Percentiles rank a stretch among this genome's conserved stretches.
Evolutionary conservation across 257 asterid species (phyloP).

Genomic region (Nicotiana noctiflora): DNA sequence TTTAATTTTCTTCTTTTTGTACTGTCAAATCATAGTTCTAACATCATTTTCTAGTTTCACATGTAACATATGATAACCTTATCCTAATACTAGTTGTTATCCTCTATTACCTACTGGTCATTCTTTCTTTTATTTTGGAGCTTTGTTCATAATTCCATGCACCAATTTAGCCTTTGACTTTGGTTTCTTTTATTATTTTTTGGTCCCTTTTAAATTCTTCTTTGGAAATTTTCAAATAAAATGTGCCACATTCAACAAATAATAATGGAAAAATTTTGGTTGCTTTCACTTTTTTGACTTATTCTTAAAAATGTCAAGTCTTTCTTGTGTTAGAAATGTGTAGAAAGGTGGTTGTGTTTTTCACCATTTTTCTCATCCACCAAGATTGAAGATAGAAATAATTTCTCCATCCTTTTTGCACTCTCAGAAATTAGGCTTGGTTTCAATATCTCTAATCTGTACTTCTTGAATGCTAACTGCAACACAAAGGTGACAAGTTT

Average conservation of each 20-base stretch:
- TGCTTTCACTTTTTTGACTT: constrained; percentile 7
- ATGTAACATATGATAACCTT: constrained; percentile 9
- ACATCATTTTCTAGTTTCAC: constrained; percentile 3
- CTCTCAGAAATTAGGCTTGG: background rate
- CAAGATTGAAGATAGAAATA: background rate
- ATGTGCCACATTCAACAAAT: constrained; percentile 7
- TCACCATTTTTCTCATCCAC: background rate
- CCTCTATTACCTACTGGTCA: background rate
- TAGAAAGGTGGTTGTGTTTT: background rate
- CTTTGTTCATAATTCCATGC: constrained; percentile 2
- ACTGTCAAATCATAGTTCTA: background rate
- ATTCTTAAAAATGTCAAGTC: background rate
- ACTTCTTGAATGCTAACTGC: constrained; percentile 2
- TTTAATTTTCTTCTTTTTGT: background rate
- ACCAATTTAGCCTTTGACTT: constrained; percentile 12
- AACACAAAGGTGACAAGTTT: background rate
- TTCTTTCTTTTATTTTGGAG: background rate
- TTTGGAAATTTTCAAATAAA: constrained; percentile 17
- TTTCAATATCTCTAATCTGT: background rate
- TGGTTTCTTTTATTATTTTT: background rate
- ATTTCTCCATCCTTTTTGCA: constrained; percentile 1
- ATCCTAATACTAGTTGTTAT: constrained; percentile 16
- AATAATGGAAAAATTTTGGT: background rate
- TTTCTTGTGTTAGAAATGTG: background rate
- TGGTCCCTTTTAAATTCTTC: background rate